Percentiles rank a stretch among this genome's conserved stretches.
phyloP scores from a whole-genome alignment of 2,329 filamentous ascomycete genomes.

The Pseudocercospora musae region DNA sequence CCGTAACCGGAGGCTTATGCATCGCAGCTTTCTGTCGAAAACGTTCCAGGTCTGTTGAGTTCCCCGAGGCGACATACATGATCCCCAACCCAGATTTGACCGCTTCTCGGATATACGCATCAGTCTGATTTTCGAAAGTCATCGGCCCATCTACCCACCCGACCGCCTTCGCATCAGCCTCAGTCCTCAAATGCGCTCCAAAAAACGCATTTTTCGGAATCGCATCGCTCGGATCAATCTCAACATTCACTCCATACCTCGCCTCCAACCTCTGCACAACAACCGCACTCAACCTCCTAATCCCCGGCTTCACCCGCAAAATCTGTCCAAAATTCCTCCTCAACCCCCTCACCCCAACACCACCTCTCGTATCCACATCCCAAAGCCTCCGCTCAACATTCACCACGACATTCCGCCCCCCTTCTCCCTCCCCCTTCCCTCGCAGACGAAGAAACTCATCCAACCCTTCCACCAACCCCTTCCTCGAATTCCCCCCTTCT shows the following conservation, averaged over 20 bases:
- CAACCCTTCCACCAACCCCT: constrained; percentile 21
- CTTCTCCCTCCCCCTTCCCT: constrained; percentile 6
- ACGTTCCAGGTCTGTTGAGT: constrained; percentile 36
- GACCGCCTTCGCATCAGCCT: constrained; percentile 35
- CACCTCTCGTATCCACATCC: constrained; percentile 32
- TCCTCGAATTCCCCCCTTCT: constrained; percentile 14
- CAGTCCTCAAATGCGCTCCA: constrained; percentile 41
- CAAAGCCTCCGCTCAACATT: constrained; percentile 31
- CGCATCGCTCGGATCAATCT: constrained; percentile 28
- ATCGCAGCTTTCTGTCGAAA: constrained; percentile 40
- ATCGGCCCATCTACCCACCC: constrained; percentile 32
- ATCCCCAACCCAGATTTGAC: constrained; percentile 29
- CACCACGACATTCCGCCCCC: constrained; percentile 23
- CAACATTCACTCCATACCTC: constrained; percentile 27
- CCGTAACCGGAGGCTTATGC: constrained; percentile 35
- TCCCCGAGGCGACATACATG: constrained; percentile 47
- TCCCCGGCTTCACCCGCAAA: constrained; percentile 24
- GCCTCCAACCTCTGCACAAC: constrained; percentile 34
- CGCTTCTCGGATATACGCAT: constrained; percentile 39
- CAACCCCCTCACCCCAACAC: constrained; percentile 13
- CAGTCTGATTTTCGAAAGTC: constrained; percentile 39
- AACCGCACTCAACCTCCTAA: constrained; percentile 35
- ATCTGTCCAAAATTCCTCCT: constrained; percentile 32
- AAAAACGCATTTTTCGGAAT: constrained; percentile 36
- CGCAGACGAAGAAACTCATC: constrained; percentile 28